Conservation (phyloP, 1,284 basidiomycete genomes). For the Puccinia triticina region DNA sequence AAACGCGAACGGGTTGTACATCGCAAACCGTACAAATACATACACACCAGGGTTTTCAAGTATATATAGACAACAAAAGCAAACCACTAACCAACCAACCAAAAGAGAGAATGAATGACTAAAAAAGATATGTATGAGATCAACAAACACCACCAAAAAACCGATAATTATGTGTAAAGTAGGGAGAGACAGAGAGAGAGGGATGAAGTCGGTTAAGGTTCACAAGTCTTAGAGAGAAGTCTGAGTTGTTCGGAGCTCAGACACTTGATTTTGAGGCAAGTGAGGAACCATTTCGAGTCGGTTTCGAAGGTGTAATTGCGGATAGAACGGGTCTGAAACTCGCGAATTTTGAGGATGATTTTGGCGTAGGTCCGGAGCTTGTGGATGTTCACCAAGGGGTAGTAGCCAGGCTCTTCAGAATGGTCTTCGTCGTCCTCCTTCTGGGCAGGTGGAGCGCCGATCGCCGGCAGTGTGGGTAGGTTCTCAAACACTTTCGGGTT, state of each 20-base stretch:
- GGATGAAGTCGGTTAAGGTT: conserved; percentile 6
- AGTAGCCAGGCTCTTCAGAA: conserved; percentile 66
- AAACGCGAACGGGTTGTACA: not conserved
- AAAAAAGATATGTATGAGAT: not conserved
- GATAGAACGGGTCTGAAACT: conserved; percentile 77
- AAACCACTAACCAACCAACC: not conserved
- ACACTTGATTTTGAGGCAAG: conserved; percentile 72
- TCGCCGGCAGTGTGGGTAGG: conserved; percentile 62
- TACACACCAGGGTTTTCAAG: not conserved
- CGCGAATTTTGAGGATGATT: conserved; percentile 74
- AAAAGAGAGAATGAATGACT: not conserved
- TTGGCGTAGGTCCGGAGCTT: conserved; percentile 78
- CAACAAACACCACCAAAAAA: not conserved
- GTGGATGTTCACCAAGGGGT: conserved; percentile 82
- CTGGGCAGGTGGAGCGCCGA: conserved; percentile 15
- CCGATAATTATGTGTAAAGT: not conserved
- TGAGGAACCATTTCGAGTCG: conserved; percentile 74
- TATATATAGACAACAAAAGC: not conserved
- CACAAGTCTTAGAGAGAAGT: conserved; percentile 52
- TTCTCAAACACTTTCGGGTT: conserved; percentile 74
- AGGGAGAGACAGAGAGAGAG: not conserved
- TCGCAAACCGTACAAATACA: not conserved
- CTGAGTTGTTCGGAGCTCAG: conserved; percentile 57
- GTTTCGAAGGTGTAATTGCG: conserved; percentile 67
- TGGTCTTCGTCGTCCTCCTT: conserved; percentile 68